Evolutionary conservation across 2,329 filamentous ascomycete genomes (phyloP).

Genomic region (Xylariomycetidae sp.): DNA sequence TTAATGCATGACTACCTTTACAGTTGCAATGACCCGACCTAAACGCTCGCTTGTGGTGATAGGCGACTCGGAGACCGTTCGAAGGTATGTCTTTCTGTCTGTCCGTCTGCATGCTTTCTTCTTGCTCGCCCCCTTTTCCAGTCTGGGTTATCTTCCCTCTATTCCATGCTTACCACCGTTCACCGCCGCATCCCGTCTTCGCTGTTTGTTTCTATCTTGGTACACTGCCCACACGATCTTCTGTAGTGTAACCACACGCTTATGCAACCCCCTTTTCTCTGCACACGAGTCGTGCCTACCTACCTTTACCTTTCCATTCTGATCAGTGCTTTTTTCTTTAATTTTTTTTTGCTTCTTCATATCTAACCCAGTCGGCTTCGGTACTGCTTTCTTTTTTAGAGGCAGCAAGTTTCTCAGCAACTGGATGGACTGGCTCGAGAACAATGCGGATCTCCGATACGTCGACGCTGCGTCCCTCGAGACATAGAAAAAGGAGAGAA

Average conservation of each 20-base stretch:
- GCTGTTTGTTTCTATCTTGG: slow-evolving; percentile 9
- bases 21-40: slow-evolving; percentile 95
- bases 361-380: too few relatives aligned
- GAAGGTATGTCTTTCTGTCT: slow-evolving; percentile 58
- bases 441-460: slow-evolving; percentile 85
- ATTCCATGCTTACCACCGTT: slow-evolving; percentile 2
- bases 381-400: too few relatives aligned
- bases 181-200: slow-evolving; percentile 1
- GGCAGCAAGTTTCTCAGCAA: slow-evolving; percentile 79
- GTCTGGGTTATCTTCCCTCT: not conserved
- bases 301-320: slow-evolving; percentile 7
- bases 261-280: too few relatives aligned
- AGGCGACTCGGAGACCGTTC: slow-evolving; percentile 90
- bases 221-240: slow-evolving; percentile 3
- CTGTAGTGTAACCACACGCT: too few relatives aligned
- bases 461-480: slow-evolving; percentile 53
- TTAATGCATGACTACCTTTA: slow-evolving; percentile 22
- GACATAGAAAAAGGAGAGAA: too few relatives aligned
- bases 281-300: slow-evolving; percentile 5
- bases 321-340: slow-evolving; percentile 10
- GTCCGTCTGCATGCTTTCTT: slow-evolving; percentile 8
- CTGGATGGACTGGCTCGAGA: slow-evolving; percentile 91
- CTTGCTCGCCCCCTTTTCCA: slow-evolving; percentile 2
- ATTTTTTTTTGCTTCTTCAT: slow-evolving; percentile 17
- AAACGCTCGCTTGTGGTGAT: slow-evolving; percentile 86